Conservation (phyloP, 345 rosid species). For the Moricandia moricandioides region DNA sequence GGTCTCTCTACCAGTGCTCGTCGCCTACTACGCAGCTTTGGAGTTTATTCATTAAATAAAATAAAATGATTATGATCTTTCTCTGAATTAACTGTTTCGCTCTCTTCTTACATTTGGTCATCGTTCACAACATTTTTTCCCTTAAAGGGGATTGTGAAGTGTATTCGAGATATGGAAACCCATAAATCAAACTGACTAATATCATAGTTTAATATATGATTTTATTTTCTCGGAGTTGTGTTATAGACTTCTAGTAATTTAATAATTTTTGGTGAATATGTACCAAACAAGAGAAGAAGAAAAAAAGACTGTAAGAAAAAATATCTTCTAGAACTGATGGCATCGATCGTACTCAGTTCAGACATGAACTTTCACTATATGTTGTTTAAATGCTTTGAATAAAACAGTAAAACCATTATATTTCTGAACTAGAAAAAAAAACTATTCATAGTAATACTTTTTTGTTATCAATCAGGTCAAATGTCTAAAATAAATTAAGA, state of each 20-base stretch:
- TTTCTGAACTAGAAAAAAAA: neutral
- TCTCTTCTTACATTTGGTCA: neutral
- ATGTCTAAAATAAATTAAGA: neutral
- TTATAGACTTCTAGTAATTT: neutral
- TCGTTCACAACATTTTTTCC: neutral
- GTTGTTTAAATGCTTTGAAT: neutral
- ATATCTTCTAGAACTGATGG: neutral
- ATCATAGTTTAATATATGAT: neutral
- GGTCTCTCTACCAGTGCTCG: slow-evolving; percentile 59
- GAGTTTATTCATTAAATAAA: slow-evolving; percentile 34
- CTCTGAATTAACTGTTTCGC: neutral
- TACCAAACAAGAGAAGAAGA: neutral
- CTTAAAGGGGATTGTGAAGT: slow-evolving; percentile 11
- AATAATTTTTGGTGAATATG: neutral
- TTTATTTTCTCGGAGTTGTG: neutral
- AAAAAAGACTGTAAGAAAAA: neutral
- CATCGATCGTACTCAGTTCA: neutral
- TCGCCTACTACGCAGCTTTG: slow-evolving; percentile 58
- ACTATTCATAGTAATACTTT: neutral
- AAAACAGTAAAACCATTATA: neutral
- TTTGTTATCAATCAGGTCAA: neutral
- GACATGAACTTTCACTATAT: neutral
- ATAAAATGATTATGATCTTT: neutral
- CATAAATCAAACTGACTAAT: neutral
- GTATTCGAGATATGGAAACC: slow-evolving; percentile 4